phyloP scores from a whole-genome alignment of 2,329 filamentous ascomycete genomes.

The Fusarium sp. region DNA sequence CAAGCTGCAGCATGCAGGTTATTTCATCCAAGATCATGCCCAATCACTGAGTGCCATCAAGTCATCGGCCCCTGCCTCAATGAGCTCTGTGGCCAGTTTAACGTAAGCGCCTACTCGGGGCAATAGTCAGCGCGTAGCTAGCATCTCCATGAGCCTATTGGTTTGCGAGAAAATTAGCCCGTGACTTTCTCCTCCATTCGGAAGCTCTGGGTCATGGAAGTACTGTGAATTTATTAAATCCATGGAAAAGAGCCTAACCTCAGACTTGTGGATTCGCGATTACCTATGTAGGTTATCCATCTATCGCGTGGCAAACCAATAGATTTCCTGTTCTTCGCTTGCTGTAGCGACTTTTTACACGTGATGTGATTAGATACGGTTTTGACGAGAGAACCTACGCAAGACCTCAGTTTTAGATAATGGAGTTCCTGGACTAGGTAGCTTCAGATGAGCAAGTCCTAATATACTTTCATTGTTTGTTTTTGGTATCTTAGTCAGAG shows the following conservation, averaged over 20 bases:
- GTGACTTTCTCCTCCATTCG: slow-evolving; percentile 18
- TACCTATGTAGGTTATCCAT: not conserved
- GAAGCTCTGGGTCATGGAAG: slow-evolving; percentile 2
- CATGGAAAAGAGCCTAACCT: not conserved
- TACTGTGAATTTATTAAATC: not conserved
- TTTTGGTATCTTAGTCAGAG: not conserved
- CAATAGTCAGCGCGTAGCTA: slow-evolving; percentile 22
- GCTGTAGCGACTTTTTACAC: not conserved
- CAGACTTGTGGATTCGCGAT: not conserved
- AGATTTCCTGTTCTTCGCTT: not conserved
- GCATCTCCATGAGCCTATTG: slow-evolving; percentile 19
- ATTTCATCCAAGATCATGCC: not conserved
- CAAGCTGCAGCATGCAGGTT: not conserved
- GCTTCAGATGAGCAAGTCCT: not conserved
- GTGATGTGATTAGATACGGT: not conserved
- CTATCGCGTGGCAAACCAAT: slow-evolving; percentile 17
- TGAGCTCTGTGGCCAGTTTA: slow-evolving; percentile 8
- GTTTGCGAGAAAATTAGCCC: slow-evolving; percentile 23
- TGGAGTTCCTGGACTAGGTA: not conserved
- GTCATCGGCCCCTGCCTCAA: slow-evolving; percentile 6
- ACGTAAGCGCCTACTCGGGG: slow-evolving; percentile 35
- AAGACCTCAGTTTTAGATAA: not conserved
- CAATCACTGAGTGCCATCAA: slow-evolving; percentile 25
- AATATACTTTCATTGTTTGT: not conserved
- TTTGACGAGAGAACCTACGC: not conserved